A percentile compares a stretch with the other conserved stretches of the same genome.
Evolutionary conservation across 257 asterid species (phyloP).

Genomic region (Marsdenia floribunda): DNA sequence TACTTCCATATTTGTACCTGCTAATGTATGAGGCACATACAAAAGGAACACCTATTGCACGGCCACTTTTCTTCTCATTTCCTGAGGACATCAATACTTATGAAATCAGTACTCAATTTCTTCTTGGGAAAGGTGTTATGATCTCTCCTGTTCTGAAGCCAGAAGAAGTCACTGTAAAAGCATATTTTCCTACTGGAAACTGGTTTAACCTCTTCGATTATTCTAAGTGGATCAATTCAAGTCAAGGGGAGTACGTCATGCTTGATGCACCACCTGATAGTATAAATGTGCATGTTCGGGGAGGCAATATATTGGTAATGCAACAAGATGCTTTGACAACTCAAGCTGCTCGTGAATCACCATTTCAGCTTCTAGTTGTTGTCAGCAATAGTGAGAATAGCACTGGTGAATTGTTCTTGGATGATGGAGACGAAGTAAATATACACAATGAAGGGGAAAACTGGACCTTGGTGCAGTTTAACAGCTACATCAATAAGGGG

Average conservation of each 20-base stretch:
- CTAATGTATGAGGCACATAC: constrained; percentile 42
- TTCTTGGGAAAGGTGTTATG: constrained; percentile 43
- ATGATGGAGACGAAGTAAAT: constrained; percentile 39
- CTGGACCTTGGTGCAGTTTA: constrained; percentile 34
- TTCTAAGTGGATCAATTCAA: constrained; percentile 17
- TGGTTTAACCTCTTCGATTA: constrained; percentile 46
- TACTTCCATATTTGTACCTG: constrained; percentile 41
- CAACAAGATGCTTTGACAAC: constrained; percentile 46
- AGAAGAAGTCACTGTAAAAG: constrained; percentile 27
- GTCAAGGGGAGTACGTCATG: constrained; percentile 22
- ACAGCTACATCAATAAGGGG: constrained; percentile 14
- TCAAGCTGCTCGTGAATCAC: constrained; percentile 27
- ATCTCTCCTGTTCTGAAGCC: constrained; percentile 40
- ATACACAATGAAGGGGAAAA: constrained; percentile 27
- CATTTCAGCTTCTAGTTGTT: constrained; percentile 37
- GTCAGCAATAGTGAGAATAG: constrained; percentile 29
- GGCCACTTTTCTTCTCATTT: constrained; percentile 53
- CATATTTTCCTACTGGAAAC: constrained; percentile 42
- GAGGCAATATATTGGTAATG: constrained; percentile 41
- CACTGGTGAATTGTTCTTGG: constrained; percentile 38
- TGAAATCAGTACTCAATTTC: constrained; percentile 38
- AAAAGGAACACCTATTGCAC: constrained; percentile 41
- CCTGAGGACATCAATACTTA: constrained; percentile 36
- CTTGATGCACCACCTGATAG: constrained; percentile 37
- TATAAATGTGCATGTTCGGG: constrained; percentile 32